Evolutionary conservation across 805 yeast genomes (phyloP).

Genomic region (Saccharomyces kudriavzevii): DNA sequence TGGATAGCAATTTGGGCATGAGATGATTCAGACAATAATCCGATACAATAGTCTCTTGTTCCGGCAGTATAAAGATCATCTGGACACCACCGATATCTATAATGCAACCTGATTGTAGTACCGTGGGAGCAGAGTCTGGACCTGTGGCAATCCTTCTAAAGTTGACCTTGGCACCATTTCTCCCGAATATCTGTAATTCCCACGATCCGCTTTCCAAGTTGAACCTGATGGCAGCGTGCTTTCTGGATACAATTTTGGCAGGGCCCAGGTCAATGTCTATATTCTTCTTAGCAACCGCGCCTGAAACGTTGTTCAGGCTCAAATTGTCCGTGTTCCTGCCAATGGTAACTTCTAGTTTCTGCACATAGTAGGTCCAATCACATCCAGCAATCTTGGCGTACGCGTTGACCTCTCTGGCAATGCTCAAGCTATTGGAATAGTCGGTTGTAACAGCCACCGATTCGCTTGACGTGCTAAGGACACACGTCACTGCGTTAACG

Average conservation of each 20-base stretch:
- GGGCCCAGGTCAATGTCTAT: conserved; percentile 84
- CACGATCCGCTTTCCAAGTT: conserved; percentile 66
- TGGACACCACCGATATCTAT: conserved; percentile 94
- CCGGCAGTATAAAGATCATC: conserved; percentile 96
- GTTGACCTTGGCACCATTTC: conserved; percentile 91
- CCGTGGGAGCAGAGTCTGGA: conserved; percentile 37
- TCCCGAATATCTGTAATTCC: conserved; percentile 75
- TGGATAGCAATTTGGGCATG: conserved; percentile 25
- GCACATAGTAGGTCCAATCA: conserved; percentile 90
- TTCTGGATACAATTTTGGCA: conserved; percentile 89
- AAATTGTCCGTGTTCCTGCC: conserved; percentile 64
- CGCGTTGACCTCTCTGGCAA: conserved; percentile 76
- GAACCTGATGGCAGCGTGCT: conserved; percentile 77
- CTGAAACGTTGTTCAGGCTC: neutral
- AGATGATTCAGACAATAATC: conserved; percentile 28
- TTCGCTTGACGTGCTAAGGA: conserved; percentile 62
- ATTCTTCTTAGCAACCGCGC: neutral
- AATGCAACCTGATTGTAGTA: conserved; percentile 73
- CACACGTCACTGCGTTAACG: conserved; percentile 64
- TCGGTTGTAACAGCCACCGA: conserved; percentile 65
- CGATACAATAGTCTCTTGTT: conserved; percentile 62
- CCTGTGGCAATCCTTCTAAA: conserved; percentile 42
- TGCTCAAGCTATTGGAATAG: conserved; percentile 61
- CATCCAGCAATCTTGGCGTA: conserved; percentile 91
- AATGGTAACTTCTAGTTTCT: conserved; percentile 59